A percentile compares a stretch with the other conserved stretches of the same genome.
Evolutionary conservation across 306 rosid species (phyloP).

Genomic region (Acmispon strigosus): DNA sequence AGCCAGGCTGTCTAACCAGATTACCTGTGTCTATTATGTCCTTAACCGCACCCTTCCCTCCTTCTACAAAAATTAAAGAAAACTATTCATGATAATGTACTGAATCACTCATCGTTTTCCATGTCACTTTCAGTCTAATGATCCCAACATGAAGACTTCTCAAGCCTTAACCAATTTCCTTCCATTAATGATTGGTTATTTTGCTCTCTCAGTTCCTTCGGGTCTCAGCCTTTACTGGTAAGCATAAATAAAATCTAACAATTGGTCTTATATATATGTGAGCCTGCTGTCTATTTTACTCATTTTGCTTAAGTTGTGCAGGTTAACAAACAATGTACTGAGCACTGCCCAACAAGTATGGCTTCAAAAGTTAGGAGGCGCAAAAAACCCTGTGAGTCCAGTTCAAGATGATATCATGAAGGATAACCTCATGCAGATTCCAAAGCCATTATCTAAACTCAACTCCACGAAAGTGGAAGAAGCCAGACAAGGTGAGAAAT

Average conservation of each 20-base stretch:
- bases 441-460: constrained; percentile 40
- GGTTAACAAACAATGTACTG: constrained; percentile 92
- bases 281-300: constrained; percentile 13
- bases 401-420: constrained; percentile 32
- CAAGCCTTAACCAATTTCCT: constrained; percentile 73
- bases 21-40: too few relatives aligned
- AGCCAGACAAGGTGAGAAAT: constrained; percentile 40
- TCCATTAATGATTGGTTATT: constrained; percentile 93
- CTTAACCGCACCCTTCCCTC: background rate
- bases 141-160: constrained; percentile 91
- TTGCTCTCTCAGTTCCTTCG: constrained; percentile 97
- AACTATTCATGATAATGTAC: background rate
- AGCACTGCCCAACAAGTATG: constrained; percentile 95
- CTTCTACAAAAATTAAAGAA: constrained; percentile 13
- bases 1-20: too few relatives aligned
- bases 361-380: constrained; percentile 96
- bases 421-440: constrained; percentile 42
- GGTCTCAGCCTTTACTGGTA: constrained; percentile 99
- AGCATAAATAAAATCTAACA: constrained; percentile 24
- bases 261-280: constrained; percentile 15
- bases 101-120: background rate
- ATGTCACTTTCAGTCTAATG: constrained; percentile 52
- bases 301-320: constrained; percentile 26
- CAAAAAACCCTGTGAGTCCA: constrained; percentile 49
- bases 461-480: constrained; percentile 30